These are phyloP conservation scores for Viola pubescens DNA, from an alignment of 441 rosid species.

Conservation along the genomic window DNA sequence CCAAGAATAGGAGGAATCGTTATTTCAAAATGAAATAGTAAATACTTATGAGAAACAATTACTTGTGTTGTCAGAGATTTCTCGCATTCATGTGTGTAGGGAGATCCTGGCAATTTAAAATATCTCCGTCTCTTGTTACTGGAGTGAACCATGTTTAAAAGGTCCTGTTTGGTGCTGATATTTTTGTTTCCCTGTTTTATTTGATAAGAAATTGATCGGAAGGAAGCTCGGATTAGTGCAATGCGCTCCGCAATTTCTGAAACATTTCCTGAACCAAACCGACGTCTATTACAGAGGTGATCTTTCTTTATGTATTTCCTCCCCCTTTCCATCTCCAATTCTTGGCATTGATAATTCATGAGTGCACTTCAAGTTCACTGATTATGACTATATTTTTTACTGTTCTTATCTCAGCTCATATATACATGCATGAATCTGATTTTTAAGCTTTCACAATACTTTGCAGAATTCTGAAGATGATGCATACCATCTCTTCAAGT, in stretches of 20 bases:
- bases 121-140: background rate
- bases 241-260: constrained; percentile 82
- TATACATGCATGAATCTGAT: constrained; percentile 11
- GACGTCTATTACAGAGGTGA: constrained; percentile 85
- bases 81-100: background rate
- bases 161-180: constrained; percentile 10
- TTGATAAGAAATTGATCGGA: constrained; percentile 73
- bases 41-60: background rate
- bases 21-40: background rate
- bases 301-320: constrained; percentile 4
- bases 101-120: too few species aligned
- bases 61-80: background rate
- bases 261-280: constrained; percentile 96
- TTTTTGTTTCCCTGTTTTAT: constrained; percentile 16
- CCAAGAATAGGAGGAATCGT: background rate
- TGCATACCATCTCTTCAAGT: constrained; percentile 73
- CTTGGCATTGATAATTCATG: too few species aligned
- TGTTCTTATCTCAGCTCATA: too few species aligned
- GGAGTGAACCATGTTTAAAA: background rate
- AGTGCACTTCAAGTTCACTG: too few species aligned
- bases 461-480: constrained; percentile 89
- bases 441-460: constrained; percentile 12
- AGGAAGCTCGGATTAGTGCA: constrained; percentile 74
- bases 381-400: constrained; percentile 1
- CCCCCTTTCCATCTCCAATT: background rate